Percentiles rank a stretch among this genome's conserved stretches.
phyloP scores from a whole-genome alignment of 176 grass and related monocot genomes.

The Pontederia paniculata region DNA sequence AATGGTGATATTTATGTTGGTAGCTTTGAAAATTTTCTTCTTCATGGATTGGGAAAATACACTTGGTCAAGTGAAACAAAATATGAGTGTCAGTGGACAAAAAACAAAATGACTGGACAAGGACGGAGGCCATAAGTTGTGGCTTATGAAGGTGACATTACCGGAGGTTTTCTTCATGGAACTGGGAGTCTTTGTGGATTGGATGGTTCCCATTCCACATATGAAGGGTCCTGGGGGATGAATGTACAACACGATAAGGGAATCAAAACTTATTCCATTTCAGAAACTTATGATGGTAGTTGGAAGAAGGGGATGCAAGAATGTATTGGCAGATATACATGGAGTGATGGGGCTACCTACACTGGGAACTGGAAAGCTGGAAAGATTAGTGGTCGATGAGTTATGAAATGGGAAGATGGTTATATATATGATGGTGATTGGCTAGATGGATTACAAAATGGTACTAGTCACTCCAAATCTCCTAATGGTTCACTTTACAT shows the following conservation, averaged over 20 bases:
- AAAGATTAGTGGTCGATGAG: slow-evolving; percentile 76
- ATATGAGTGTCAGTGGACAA: slow-evolving; percentile 76
- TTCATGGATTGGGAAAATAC: slow-evolving; percentile 81
- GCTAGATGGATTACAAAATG: slow-evolving; percentile 68
- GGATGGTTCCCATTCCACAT: slow-evolving; percentile 60
- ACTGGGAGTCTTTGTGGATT: slow-evolving; percentile 51
- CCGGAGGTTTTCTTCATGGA: slow-evolving; percentile 85
- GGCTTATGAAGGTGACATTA: slow-evolving; percentile 70
- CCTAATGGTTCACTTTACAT: slow-evolving; percentile 58
- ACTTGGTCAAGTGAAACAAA: slow-evolving; percentile 68
- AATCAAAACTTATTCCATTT: slow-evolving; percentile 59
- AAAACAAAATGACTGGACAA: slow-evolving; percentile 67
- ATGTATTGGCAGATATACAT: slow-evolving; percentile 67
- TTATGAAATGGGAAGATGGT: slow-evolving; percentile 81
- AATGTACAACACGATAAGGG: slow-evolving; percentile 88
- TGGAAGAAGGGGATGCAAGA: slow-evolving; percentile 93
- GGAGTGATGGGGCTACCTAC: slow-evolving; percentile 66
- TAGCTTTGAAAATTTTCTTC: slow-evolving; percentile 52
- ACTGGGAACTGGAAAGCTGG: slow-evolving; percentile 73
- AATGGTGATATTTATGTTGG: slow-evolving; percentile 87
- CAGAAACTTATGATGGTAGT: slow-evolving; percentile 63
- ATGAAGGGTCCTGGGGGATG: slow-evolving; percentile 81
- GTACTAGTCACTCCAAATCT: slow-evolving; percentile 71
- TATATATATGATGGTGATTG: slow-evolving; percentile 71
- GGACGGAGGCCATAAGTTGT: slow-evolving; percentile 70